Evolutionary conservation across 148 eudicot species (phyloP).

Genomic region (Polygonum maritimum): DNA sequence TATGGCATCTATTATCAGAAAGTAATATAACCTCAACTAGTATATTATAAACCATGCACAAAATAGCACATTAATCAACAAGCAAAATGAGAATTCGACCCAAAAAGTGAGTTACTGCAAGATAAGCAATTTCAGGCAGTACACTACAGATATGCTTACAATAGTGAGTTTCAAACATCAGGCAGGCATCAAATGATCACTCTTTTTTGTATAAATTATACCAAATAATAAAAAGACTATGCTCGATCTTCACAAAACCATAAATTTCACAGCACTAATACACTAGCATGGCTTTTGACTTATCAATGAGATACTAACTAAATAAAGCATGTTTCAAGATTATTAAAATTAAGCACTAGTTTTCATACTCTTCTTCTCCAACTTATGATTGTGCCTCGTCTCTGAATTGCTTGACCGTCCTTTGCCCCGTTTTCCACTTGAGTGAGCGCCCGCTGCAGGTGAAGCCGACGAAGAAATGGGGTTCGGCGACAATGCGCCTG

Average conservation of each 20-base stretch:
- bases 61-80: neutral
- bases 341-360: neutral
- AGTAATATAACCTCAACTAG: neutral
- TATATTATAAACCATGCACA: neutral
- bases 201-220: neutral
- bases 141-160: neutral
- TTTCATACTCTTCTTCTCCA: slow-evolving; percentile 33
- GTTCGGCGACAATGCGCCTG: slow-evolving; percentile 50
- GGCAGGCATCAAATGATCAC: neutral
- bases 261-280: neutral
- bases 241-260: neutral
- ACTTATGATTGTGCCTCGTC: neutral
- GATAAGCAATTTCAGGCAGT: neutral
- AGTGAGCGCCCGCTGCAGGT: slow-evolving; percentile 19
- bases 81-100: neutral
- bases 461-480: slow-evolving; percentile 60
- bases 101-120: neutral
- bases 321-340: neutral
- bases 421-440: slow-evolving; percentile 30
- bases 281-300: neutral
- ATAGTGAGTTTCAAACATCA: neutral
- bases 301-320: neutral
- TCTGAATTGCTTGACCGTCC: slow-evolving; percentile 23
- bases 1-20: neutral
- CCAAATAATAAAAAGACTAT: neutral